Evolutionary conservation across 257 asterid genomes (phyloP), one percentile per base, ranked within the genome.

Genomic region (Lycium ferocissimum): DNA sequence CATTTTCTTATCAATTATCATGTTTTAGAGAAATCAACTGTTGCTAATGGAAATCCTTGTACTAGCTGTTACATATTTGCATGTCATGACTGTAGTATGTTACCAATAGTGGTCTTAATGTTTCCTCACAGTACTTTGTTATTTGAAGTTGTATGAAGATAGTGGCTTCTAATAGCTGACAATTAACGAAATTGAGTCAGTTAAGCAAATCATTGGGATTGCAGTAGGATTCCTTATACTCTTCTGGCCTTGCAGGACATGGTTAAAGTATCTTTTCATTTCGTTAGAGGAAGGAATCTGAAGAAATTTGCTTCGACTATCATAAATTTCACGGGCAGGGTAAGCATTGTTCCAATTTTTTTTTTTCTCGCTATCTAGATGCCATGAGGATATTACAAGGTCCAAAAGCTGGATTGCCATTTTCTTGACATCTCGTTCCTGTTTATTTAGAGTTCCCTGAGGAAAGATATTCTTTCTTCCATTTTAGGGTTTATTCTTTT

Each of bases 241-340:
- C 14, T 86, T 87, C 83, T 72, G 85, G 22, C 58, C 85, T 85
- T 87, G 80, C 94, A 96, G 98, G 99, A 96, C 87, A 94, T 95
- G 98, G 93, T 92, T 65, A 96, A 89, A 89, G 96, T 96, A 86
- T 89, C 98, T 3, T 94, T 92, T 89, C 97, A 96, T 90, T 96
- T 92, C 88, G 94, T 93, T 83, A 91, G 97, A 84, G 98, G 98
- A 87, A 96, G 92, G 85, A 90, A 89, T 89, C 94, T 94, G 5
- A 91, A 91, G 92, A 93, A 94, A 88, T 95, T 96, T 90, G 98
- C 97, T 81, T 91, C 94, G 61, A 92, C 95, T 83, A 92, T 96
- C 69, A 93, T 92, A 86, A 91, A 91, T 93, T 96, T 96, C 93
- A 92, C 92, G 97, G 95, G 98, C 88, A 96, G 94, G 98, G 98